Conservation (phyloP, 805 yeast genomes). For the Blastobotrys americana region DNA sequence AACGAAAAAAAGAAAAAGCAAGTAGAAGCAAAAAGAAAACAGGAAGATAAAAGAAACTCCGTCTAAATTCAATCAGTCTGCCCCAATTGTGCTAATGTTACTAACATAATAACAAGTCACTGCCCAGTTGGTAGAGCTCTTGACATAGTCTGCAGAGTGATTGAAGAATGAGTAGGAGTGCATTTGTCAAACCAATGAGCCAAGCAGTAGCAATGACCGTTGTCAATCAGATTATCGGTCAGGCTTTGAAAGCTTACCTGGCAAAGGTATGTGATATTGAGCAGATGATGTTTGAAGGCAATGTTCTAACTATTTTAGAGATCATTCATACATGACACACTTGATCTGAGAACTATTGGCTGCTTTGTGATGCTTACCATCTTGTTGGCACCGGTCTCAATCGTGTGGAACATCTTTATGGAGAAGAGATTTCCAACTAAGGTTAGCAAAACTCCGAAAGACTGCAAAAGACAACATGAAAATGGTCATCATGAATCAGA, state of each 20-base stretch:
- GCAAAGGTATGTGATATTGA: constrained; percentile 1
- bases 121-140: too few relatives aligned
- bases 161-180: too few relatives aligned
- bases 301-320: not conserved
- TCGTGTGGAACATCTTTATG: constrained; percentile 4
- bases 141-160: too few relatives aligned
- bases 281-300: too few relatives aligned
- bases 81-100: too few relatives aligned
- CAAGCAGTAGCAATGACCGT: constrained; percentile 4
- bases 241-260: constrained; percentile 3
- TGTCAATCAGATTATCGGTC: constrained; percentile 4
- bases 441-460: not conserved
- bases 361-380: constrained; percentile 3
- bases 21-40: too few relatives aligned
- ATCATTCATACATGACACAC: constrained; percentile 1
- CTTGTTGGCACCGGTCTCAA: constrained; percentile 5
- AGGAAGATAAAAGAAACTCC: too few relatives aligned
- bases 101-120: too few relatives aligned
- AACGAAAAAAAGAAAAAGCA: too few relatives aligned
- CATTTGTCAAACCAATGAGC: not conserved
- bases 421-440: constrained; percentile 4
- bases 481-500: too few relatives aligned
- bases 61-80: too few relatives aligned
- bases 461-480: not conserved
- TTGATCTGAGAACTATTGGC: constrained; percentile 1